phyloP scores from a whole-genome alignment of 2,329 filamentous ascomycete genomes.

The Trichoderma endophyticum region DNA sequence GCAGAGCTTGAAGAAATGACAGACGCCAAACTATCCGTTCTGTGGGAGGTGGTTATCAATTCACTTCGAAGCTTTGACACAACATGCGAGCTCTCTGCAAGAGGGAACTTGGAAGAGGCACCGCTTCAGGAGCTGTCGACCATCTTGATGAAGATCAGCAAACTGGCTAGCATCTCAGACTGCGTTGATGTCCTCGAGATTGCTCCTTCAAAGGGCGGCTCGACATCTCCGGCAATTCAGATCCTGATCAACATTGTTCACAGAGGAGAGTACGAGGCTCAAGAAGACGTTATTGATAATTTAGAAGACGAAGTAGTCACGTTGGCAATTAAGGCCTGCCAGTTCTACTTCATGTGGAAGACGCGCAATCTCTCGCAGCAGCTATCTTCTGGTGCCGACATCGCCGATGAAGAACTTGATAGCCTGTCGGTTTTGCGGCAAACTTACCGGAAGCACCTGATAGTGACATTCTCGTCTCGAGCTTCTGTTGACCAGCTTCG shows the following conservation, averaged over 20 bases:
- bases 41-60: conserved; percentile 83
- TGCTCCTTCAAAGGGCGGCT: conserved; percentile 46
- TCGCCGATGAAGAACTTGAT: conserved; percentile 59
- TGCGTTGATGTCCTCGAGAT: conserved; percentile 73
- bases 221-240: conserved; percentile 55
- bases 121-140: conserved; percentile 69
- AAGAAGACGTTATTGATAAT: conserved; percentile 68
- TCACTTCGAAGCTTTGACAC: conserved; percentile 69
- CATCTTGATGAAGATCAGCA: conserved; percentile 73
- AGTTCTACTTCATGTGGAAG: conserved; percentile 98
- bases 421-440: conserved; percentile 54
- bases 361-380: conserved; percentile 57
- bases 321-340: conserved; percentile 70
- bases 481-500: conserved; percentile 74
- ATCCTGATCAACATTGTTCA: conserved; percentile 70
- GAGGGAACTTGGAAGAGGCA: conserved; percentile 64
- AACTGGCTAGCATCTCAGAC: conserved; percentile 75
- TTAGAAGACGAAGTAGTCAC: conserved; percentile 76
- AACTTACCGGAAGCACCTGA: conserved; percentile 59
- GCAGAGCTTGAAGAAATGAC: conserved; percentile 86
- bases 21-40: conserved; percentile 70
- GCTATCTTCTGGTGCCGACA: conserved; percentile 51
- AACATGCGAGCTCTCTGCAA: conserved; percentile 66
- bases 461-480: conserved; percentile 65
- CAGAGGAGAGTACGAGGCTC: conserved; percentile 63